Base-by-base conservation (phyloP, 2,329 filamentous ascomycete genomes). In the Neonectria magnoliae region DNA sequence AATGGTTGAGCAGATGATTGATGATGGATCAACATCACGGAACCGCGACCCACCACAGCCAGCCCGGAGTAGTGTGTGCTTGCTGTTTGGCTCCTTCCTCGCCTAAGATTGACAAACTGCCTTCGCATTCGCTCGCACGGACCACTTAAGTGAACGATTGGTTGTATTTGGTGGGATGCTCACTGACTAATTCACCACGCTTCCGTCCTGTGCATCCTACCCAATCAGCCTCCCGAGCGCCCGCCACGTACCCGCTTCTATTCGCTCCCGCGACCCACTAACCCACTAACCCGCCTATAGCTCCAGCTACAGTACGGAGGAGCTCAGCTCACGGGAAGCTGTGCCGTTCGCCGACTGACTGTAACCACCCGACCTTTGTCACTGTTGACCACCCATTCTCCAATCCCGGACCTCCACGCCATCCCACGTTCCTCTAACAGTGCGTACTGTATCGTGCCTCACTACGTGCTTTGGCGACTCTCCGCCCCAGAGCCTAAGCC, bases 91-190 rank as follows among this genome's bases (percentile, higher is more conserved):
- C 14, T 13, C 48, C 29, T 33, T 22, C n/a, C 48, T 20, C 22
- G 8, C 29, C 48, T 33, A 29, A 33, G 29, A 31, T 10, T 33
- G 29, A 13, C n/a, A 18, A 18, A 2, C n/a, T 45, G 10, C 6
- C 33, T 36, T 67, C 65, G 65, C 65, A 63, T 53, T 67, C 62
- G 65, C 41, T 66, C 27, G 62, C 65, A 67, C 65, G 56, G 62
- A 22, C 63, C 62, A 57, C 22, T 13, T 29, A 29, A 10, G 4
- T 13, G 36, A 38, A 38, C 29, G 14, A 25, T 16, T n/a, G 14
- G 22, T 9, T 48, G 14, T 4, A 25, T 25, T 13, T 13, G 25
- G 36, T n/a, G 27, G 42, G 22, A 22, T 13, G 18, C 20, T 25
- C 11, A 48, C 29, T 62, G 60, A 50, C 62, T 57, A 65, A 58